A percentile compares a stretch with the other conserved stretches of the same genome.
These are phyloP conservation scores for Artemisia tridentata DNA, from an alignment of 129 eudicot species.

Conservation along the genomic window DNA sequence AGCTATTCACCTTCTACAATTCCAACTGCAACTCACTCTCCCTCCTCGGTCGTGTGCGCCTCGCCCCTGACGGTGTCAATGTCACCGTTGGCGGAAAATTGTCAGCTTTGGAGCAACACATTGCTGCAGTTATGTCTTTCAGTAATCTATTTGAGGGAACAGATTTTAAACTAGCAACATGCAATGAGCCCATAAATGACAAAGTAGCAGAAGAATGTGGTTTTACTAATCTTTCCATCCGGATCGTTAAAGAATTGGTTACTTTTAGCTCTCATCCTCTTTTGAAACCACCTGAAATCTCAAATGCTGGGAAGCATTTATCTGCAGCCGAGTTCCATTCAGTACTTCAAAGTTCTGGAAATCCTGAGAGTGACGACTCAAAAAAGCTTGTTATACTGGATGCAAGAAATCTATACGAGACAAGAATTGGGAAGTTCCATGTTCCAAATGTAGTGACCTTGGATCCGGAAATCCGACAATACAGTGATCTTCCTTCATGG, in stretches of 20 bases:
- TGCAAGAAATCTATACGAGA: constrained; percentile 91
- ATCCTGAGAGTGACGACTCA: constrained; percentile 25
- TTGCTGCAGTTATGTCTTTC: constrained; percentile 50
- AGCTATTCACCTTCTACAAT: constrained; percentile 55
- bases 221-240: constrained; percentile 78
- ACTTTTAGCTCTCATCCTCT: constrained; percentile 72
- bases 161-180: constrained; percentile 86
- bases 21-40: constrained; percentile 68
- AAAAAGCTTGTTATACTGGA: constrained; percentile 63
- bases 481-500: constrained; percentile 92
- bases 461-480: constrained; percentile 91
- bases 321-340: constrained; percentile 86
- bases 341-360: constrained; percentile 55
- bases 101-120: constrained; percentile 63
- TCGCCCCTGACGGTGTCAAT: constrained; percentile 79
- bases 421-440: constrained; percentile 83
- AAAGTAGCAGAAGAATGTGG: constrained; percentile 82
- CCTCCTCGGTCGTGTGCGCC: constrained; percentile 89
- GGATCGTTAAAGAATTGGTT: constrained; percentile 91
- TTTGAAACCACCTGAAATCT: constrained; percentile 62
- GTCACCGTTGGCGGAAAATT: constrained; percentile 87
- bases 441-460: constrained; percentile 68
- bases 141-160: constrained; percentile 67
- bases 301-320: constrained; percentile 80
- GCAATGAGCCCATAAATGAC: constrained; percentile 57